These are phyloP conservation scores for Stachybotrys chartarum DNA, from an alignment of 2,329 filamentous ascomycete species.

Conservation along the genomic window DNA sequence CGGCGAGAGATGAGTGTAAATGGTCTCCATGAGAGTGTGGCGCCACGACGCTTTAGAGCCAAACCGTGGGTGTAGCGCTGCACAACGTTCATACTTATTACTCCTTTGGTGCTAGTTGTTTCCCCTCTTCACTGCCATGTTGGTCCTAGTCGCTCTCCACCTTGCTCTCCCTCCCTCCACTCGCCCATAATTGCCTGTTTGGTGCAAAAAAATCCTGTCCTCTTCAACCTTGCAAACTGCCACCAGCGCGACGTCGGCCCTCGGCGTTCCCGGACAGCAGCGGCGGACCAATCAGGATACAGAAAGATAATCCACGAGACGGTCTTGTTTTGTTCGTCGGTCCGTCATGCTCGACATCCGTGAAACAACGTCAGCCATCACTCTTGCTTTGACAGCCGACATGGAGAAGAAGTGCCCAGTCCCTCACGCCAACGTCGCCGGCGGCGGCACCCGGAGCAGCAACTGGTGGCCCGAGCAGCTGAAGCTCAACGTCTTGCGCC, in stretches of 20 bases:
- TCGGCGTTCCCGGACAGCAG: too few species aligned
- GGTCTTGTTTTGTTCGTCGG: too few species aligned
- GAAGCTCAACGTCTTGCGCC: conserved; percentile 65
- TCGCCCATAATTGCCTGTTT: neutral
- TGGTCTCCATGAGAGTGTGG: too few species aligned
- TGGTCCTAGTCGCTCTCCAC: too few species aligned
- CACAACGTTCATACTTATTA: neutral
- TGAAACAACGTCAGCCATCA: too few species aligned
- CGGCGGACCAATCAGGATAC: too few species aligned
- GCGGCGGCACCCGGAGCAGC: conserved; percentile 58
- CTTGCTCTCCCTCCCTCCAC: neutral
- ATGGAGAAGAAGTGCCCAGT: neutral
- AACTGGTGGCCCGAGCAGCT: conserved; percentile 72
- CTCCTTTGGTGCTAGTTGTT: neutral
- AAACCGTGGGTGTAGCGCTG: neutral
- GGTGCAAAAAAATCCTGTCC: neutral
- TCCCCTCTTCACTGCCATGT: too few species aligned
- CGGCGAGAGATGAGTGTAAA: too few species aligned
- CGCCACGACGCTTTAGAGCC: too few species aligned
- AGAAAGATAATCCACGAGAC: too few species aligned
- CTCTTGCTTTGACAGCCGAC: neutral
- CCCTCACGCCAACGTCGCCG: conserved; percentile 32
- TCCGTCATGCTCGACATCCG: too few species aligned
- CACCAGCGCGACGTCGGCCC: too few species aligned
- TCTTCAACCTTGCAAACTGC: neutral